phyloP scores from a whole-genome alignment of 495 filamentous ascomycete species.

The Mytilinidion resinicola region DNA sequence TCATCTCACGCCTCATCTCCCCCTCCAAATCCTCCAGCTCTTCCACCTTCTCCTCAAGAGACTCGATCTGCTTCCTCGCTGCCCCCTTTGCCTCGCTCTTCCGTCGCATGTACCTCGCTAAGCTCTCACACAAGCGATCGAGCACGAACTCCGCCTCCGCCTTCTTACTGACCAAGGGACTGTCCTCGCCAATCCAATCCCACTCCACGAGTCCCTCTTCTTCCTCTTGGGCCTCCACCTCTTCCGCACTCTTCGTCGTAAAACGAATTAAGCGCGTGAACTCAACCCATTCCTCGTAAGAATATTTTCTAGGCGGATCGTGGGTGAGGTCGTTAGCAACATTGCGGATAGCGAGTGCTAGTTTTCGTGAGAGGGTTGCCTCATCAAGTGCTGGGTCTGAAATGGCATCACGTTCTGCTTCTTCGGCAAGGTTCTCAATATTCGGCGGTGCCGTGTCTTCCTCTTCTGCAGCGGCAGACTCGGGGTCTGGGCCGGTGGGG shows the following conservation, averaged over 20 bases:
- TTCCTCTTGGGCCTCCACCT: constrained; percentile 39
- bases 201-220: constrained; percentile 53
- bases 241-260: constrained; percentile 25
- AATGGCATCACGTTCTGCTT: constrained; percentile 3
- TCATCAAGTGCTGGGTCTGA: constrained; percentile 13
- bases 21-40: background rate
- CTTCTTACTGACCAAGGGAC: constrained; percentile 51
- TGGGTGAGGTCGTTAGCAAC: constrained; percentile 43
- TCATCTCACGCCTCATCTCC: too few relatives aligned
- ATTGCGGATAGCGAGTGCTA: constrained; percentile 50
- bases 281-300: constrained; percentile 60
- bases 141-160: constrained; percentile 56
- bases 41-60: background rate
- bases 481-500: constrained; percentile 9
- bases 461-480: background rate
- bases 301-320: constrained; percentile 43
- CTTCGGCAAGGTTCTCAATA: constrained; percentile 1
- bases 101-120: constrained; percentile 47
- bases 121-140: constrained; percentile 54
- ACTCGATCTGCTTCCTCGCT: background rate
- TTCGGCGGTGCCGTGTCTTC: background rate
- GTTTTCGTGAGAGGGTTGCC: constrained; percentile 43
- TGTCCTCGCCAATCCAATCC: constrained; percentile 61
- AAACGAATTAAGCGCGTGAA: constrained; percentile 56
- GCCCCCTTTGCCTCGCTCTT: constrained; percentile 1